Conservation (phyloP, 108 stramenopile species). For the Cyclotella cryptica region DNA sequence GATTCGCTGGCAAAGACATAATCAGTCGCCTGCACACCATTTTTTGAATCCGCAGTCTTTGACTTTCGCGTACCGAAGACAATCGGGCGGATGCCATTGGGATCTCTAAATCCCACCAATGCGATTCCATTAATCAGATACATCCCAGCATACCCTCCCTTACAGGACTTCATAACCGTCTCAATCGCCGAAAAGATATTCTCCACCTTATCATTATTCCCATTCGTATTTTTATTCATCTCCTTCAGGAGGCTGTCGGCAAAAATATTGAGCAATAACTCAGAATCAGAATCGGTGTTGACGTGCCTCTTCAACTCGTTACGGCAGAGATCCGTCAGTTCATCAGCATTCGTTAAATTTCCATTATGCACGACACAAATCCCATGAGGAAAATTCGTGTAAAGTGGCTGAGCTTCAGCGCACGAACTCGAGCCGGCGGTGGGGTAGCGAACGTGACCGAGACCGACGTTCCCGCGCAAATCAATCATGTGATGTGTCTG, state of each 20-base stretch:
- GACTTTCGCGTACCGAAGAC: conserved; percentile 86
- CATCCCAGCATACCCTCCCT: conserved; percentile 95
- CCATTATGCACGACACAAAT: conserved; percentile 99
- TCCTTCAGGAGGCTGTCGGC: conserved; percentile 88
- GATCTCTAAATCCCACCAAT: conserved; percentile 96
- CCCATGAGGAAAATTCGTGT: conserved; percentile 98
- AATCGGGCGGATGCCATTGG: conserved; percentile 97
- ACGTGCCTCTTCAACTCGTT: conserved; percentile 80
- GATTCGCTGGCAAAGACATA: conserved; percentile 95
- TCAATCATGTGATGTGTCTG: conserved; percentile 94
- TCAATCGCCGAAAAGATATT: conserved; percentile 78
- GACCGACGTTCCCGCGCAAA: conserved; percentile 90
- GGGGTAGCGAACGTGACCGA: conserved; percentile 98
- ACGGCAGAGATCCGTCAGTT: conserved; percentile 64
- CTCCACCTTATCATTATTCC: conserved; percentile 53
- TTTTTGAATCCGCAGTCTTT: conserved; percentile 2
- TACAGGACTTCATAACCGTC: conserved; percentile 86
- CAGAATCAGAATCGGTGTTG: conserved; percentile 98
- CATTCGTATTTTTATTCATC: conserved; percentile 29
- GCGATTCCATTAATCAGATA: conserved; percentile 96
- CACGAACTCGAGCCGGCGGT: conserved; percentile 91
- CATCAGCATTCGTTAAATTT: conserved; percentile 94
- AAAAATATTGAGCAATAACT: conserved; percentile 95
- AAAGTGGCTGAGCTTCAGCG: conserved; percentile 96
- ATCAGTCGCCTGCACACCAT: conserved; percentile 60